Conservation (phyloP, 495 filamentous ascomycete genomes). For the Tuber aestivum region DNA sequence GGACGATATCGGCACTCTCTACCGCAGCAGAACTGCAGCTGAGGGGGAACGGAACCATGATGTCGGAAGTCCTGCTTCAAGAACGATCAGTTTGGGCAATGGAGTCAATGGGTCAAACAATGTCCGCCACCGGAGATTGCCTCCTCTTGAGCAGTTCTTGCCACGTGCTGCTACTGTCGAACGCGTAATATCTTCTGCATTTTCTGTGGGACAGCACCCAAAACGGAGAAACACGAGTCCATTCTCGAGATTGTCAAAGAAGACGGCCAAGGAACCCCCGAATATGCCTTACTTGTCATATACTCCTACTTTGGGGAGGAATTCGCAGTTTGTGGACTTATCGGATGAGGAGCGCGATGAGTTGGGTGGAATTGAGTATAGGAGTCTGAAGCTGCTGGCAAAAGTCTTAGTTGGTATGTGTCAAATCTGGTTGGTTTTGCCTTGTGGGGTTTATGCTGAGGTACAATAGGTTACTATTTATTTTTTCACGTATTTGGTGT, state of each 20-base stretch:
- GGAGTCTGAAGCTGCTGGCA: conserved; percentile 53
- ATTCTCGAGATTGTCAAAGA: conserved; percentile 30
- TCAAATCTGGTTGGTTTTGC: conserved; percentile 3
- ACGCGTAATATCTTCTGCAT: conserved; percentile 30
- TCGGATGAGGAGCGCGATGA: conserved; percentile 56
- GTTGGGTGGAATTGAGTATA: conserved; percentile 61
- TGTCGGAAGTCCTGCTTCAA: conserved; percentile 22
- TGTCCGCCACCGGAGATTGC: conserved; percentile 32
- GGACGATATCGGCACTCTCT: conserved; percentile 34
- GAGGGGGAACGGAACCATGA: conserved; percentile 16
- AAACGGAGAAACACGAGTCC: conserved; percentile 30
- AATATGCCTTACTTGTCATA: conserved; percentile 77
- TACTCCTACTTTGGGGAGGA: conserved; percentile 83
- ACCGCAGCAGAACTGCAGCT: conserved; percentile 27
- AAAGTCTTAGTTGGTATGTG: conserved; percentile 50
- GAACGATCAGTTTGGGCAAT: conserved; percentile 29
- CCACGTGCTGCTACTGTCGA: conserved; percentile 33
- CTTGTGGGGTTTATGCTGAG: neutral
- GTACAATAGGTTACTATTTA: conserved; percentile 45
- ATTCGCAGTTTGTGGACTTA: conserved; percentile 79
- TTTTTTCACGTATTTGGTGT: conserved; percentile 51
- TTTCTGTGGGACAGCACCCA: conserved; percentile 32
- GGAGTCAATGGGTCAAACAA: conserved; percentile 30
- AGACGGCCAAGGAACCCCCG: conserved; percentile 25
- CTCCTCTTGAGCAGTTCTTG: conserved; percentile 31